These are phyloP conservation scores for Cymbidium sinense DNA, from an alignment of 106 monocot species.

Conservation along the genomic window DNA sequence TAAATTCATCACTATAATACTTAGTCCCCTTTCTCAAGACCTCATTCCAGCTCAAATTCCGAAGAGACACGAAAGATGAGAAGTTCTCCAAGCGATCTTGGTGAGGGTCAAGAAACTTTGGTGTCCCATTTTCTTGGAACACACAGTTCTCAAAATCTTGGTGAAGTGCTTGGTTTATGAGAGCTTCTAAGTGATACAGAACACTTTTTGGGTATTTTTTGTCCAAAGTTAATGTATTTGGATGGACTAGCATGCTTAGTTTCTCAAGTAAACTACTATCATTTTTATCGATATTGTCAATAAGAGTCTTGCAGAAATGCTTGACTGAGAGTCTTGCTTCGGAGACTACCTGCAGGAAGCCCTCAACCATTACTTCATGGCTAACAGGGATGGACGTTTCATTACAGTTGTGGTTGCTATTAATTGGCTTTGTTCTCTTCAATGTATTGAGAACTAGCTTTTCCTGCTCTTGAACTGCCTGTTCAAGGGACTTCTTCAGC, in stretches of 20 bases:
- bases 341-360: constrained; percentile 89
- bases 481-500: constrained; percentile 70
- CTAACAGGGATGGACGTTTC: constrained; percentile 68
- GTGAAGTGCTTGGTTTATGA: constrained; percentile 58
- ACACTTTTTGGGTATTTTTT: constrained; percentile 37
- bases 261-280: constrained; percentile 41
- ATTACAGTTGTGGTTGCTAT: constrained; percentile 7
- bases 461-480: constrained; percentile 43
- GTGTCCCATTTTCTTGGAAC: constrained; percentile 61
- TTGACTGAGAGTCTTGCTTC: constrained; percentile 83
- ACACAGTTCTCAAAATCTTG: constrained; percentile 93
- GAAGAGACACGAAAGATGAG: constrained; percentile 60
- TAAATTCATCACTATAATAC: constrained; percentile 73
- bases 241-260: constrained; percentile 41
- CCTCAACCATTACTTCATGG: constrained; percentile 87
- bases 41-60: constrained; percentile 89
- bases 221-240: constrained; percentile 23
- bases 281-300: constrained; percentile 43
- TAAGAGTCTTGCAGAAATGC: constrained; percentile 73
- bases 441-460: constrained; percentile 18
- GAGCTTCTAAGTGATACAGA: constrained; percentile 70
- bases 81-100: constrained; percentile 64
- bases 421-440: constrained; percentile 42
- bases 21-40: constrained; percentile 69
- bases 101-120: constrained; percentile 61